Evolutionary conservation across 2,329 filamentous ascomycete genomes (phyloP), one percentile per base, ranked within the genome.

Genomic region (Neophaeococcomyces aloes): DNA sequence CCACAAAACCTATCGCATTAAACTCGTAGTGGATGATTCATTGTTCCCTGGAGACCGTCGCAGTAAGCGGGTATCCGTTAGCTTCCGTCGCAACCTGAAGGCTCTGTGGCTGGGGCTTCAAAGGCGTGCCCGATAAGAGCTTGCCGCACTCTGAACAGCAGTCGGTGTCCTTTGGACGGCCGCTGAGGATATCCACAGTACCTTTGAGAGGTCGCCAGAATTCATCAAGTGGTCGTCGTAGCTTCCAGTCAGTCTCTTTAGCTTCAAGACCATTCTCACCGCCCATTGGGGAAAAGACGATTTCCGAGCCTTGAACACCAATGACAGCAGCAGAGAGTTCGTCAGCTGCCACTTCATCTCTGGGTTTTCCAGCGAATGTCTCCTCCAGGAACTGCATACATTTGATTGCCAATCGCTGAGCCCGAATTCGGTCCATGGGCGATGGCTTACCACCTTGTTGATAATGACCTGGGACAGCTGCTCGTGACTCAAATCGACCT

Each of bases 391-490:
- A 87, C 68, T 94, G 80, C 60, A 96, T 83, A 61, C 86, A 94
- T 67, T 88, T 89, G 65, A 96, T 91, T 7, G 88, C 86, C 58
- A 98, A 80, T 39, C 91, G 77, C 18, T 94, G 83, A 2, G 91
- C 89, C 36, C 91, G 80, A 57, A 89, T 88, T 44, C 91, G 83
- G 65, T 98, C 91, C 88, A 98, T 96, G 5, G 91, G 80, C 2
- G 86, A 93, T 0, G 91, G 91, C 33, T 85, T 86, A 46, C 86
- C 87, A 55, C 88, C 88, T 67, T 95, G 89, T 65, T 95, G 88
- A 53, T 94, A 88, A 66, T 95, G 88, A 11, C 88, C 88, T 0
- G 88, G 88, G 39, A 94, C 89, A 53, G 86, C 88, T 60, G 91
- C 83, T 48, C 89, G 81, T 35, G 85, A 84, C 64, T 98, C 91